A percentile compares a stretch with the other conserved stretches of the same genome.
Conservation (phyloP, 257 asterid species). For the Solanum acaule region DNA sequence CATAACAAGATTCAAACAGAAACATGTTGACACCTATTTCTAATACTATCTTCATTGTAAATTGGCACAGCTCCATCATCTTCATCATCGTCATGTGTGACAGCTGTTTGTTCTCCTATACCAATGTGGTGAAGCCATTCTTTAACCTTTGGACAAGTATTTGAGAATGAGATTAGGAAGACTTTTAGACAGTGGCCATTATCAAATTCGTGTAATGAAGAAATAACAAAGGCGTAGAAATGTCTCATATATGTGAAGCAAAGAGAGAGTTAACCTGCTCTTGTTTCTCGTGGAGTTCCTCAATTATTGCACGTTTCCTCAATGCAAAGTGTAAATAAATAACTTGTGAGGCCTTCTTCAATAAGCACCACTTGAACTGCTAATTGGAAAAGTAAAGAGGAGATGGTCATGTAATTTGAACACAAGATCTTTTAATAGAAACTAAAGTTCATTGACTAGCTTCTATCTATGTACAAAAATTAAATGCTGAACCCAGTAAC, state of each 20-base stretch:
- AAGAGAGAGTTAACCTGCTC: slow-evolving; percentile 65
- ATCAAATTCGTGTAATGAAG: background rate
- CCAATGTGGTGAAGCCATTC: slow-evolving; percentile 87
- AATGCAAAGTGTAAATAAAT: slow-evolving; percentile 77
- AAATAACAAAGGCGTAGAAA: background rate
- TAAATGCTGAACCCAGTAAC: background rate
- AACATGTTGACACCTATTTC: slow-evolving; percentile 43
- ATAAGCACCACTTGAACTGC: slow-evolving; percentile 80
- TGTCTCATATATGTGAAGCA: background rate
- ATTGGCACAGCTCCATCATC: slow-evolving; percentile 75
- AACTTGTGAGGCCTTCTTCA: slow-evolving; percentile 89
- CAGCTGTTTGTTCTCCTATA: slow-evolving; percentile 70
- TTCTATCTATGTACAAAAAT: background rate
- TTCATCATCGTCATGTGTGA: slow-evolving; percentile 69
- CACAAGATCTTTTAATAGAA: background rate
- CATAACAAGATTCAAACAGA: background rate
- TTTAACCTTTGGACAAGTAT: slow-evolving; percentile 39
- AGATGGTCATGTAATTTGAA: background rate
- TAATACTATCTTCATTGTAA: slow-evolving; percentile 43
- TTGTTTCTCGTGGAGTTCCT: slow-evolving; percentile 88
- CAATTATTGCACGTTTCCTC: slow-evolving; percentile 76
- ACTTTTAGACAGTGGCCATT: background rate
- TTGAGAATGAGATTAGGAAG: background rate
- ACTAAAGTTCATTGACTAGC: background rate
- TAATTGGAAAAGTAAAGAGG: slow-evolving; percentile 7